Percentiles rank a stretch among this genome's conserved stretches.
Evolutionary conservation across 2,329 filamentous ascomycete genomes (phyloP).

Genomic region (Chrysosporium queenslandicum): DNA sequence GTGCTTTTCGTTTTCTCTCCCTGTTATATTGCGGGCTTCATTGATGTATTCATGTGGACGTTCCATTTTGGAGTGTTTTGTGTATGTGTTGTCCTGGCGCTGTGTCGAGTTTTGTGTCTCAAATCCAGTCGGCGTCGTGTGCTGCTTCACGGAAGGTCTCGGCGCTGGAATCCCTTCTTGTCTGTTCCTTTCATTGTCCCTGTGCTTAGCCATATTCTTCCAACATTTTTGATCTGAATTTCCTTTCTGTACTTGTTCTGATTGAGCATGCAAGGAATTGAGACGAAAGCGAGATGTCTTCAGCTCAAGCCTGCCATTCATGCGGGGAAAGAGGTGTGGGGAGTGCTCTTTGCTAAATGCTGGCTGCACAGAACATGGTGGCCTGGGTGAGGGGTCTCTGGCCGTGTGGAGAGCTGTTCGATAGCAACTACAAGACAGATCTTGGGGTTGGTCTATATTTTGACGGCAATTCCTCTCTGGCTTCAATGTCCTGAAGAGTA

Average conservation of each 20-base stretch:
- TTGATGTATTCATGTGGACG: neutral
- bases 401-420: too few species aligned
- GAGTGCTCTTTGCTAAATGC: neutral
- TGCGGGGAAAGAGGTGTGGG: too few species aligned
- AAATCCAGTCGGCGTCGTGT: neutral
- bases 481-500: neutral
- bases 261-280: too few species aligned
- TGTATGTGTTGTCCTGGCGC: neutral
- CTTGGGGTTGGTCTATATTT: neutral
- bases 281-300: too few species aligned
- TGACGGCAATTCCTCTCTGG: neutral
- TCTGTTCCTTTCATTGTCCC: neutral
- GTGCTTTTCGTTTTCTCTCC: neutral
- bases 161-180: neutral
- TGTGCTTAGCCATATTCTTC: neutral
- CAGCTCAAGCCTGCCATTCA: too few species aligned
- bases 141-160: neutral
- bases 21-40: neutral
- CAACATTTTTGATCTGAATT: neutral
- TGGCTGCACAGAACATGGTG: too few species aligned
- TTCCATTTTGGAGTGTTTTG: slow-evolving; percentile 6
- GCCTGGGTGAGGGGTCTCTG: too few species aligned
- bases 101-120: neutral
- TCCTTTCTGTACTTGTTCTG: neutral
- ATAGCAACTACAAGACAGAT: neutral